These are phyloP conservation scores for Neofusicoccum laricinum DNA, from an alignment of 2,329 filamentous ascomycete genomes.

Conservation along the genomic window DNA sequence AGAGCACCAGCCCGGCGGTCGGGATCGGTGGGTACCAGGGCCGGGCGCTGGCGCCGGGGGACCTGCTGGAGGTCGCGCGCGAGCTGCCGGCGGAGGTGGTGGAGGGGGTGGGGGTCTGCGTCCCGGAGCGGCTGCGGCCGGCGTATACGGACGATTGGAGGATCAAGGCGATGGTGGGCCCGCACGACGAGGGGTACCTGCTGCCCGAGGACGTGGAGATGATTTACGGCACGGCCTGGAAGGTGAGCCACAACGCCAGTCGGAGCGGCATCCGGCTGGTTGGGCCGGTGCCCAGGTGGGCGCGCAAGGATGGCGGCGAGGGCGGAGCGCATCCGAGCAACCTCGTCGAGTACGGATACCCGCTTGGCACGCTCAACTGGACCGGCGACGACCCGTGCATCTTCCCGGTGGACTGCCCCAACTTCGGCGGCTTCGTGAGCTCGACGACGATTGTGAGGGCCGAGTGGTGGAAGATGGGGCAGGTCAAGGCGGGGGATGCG, in stretches of 20 bases:
- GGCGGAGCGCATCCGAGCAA: conserved; percentile 63
- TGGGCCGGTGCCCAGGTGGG: conserved; percentile 59
- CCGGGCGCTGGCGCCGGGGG: conserved; percentile 53
- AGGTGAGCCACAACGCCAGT: conserved; percentile 60
- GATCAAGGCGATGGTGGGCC: conserved; percentile 54
- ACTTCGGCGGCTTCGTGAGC: conserved; percentile 60
- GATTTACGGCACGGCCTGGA: conserved; percentile 58
- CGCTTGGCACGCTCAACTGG: conserved; percentile 58
- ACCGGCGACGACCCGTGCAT: conserved; percentile 61
- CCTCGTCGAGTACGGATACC: conserved; percentile 53
- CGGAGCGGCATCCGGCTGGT: conserved; percentile 59
- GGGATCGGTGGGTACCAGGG: conserved; percentile 61
- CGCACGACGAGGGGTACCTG: conserved; percentile 56
- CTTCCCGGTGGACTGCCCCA: conserved; percentile 58
- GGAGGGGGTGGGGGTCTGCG: conserved; percentile 23
- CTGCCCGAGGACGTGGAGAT: conserved; percentile 52
- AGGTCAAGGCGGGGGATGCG: conserved; percentile 58
- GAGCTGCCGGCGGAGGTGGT: conserved; percentile 27
- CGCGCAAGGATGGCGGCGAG: conserved; percentile 58
- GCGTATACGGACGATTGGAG: conserved; percentile 52
- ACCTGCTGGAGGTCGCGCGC: conserved; percentile 46
- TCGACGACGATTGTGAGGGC: conserved; percentile 55
- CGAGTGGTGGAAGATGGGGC: conserved; percentile 61
- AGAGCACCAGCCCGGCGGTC: conserved; percentile 57
- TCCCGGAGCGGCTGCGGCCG: conserved; percentile 49